Percentiles rank a stretch among this genome's conserved stretches.
Conservation (phyloP, 2,329 filamentous ascomycete species). For the Aspergillus pseudoviridinutans region DNA sequence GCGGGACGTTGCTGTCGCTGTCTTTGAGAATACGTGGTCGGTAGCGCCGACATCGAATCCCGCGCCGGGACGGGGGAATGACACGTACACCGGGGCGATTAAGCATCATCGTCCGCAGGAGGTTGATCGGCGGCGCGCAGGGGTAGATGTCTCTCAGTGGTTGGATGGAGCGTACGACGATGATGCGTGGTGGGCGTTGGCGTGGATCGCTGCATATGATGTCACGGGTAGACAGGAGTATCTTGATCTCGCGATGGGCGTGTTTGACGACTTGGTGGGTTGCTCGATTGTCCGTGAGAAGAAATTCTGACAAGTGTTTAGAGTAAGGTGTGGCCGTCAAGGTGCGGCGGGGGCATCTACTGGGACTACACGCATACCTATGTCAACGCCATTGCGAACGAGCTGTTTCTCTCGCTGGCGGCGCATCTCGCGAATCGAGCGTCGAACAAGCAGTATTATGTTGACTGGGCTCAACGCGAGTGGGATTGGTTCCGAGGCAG, state of each 20-base stretch:
- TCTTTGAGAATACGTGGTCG: constrained; percentile 45
- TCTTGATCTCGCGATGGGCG: constrained; percentile 44
- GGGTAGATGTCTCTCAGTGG: constrained; percentile 23
- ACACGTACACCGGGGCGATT: constrained; percentile 3
- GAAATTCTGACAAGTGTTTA: constrained; percentile 3
- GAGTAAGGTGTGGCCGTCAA: constrained; percentile 40
- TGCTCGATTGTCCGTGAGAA: not conserved
- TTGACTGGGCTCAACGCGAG: constrained; percentile 45
- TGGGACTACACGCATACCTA: constrained; percentile 46
- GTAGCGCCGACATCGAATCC: constrained; percentile 19
- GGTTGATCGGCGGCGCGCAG: not conserved
- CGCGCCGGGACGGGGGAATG: constrained; percentile 12
- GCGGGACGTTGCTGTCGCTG: constrained; percentile 28
- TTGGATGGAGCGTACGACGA: constrained; percentile 46
- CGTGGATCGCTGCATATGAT: constrained; percentile 54
- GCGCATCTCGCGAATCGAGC: constrained; percentile 54
- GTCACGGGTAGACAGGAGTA: constrained; percentile 45
- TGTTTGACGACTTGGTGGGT: constrained; percentile 46
- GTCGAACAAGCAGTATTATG: constrained; percentile 35
- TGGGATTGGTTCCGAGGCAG: constrained; percentile 50
- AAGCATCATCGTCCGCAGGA: not conserved
- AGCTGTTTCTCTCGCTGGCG: constrained; percentile 53
- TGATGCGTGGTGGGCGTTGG: constrained; percentile 52
- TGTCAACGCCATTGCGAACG: constrained; percentile 54
- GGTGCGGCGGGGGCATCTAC: constrained; percentile 45